phyloP scores from a whole-genome alignment of 179 eudicot genomes.

The Spinacia oleracea region DNA sequence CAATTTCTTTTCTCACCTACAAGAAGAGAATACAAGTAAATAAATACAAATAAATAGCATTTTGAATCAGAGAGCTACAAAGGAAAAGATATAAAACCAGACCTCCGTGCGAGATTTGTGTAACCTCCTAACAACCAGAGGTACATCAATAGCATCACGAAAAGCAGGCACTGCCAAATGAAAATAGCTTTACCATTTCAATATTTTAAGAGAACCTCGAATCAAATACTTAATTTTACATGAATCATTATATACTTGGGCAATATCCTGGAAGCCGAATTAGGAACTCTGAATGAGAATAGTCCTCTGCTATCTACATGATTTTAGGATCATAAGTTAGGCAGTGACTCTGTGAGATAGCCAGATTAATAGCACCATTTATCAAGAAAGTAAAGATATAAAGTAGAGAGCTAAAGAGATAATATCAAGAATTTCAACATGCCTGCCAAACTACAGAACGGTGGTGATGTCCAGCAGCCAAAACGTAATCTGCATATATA shows the following conservation, averaged over 20 bases:
- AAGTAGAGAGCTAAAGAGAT: not conserved
- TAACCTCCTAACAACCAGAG: slow-evolving; percentile 91
- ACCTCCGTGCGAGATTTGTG: slow-evolving; percentile 93
- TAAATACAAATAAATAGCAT: slow-evolving; percentile 10
- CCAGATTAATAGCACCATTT: not conserved
- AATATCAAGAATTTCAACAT: not conserved
- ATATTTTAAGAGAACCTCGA: not conserved
- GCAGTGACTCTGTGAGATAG: not conserved
- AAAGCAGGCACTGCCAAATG: slow-evolving; percentile 89
- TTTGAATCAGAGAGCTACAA: slow-evolving; percentile 1
- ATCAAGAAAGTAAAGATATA: not conserved
- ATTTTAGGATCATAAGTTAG: slow-evolving; percentile 8
- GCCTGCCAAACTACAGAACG: slow-evolving; percentile 99
- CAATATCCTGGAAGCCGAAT: slow-evolving; percentile 99
- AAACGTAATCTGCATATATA: slow-evolving; percentile 95
- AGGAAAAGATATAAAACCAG: slow-evolving; percentile 17
- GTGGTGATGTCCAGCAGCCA: slow-evolving; percentile 93
- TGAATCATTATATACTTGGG: slow-evolving; percentile 62
- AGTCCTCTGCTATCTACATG: slow-evolving; percentile 93
- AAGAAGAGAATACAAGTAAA: slow-evolving; percentile 1
- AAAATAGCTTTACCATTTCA: slow-evolving; percentile 8
- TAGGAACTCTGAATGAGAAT: slow-evolving; percentile 93
- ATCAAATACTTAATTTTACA: not conserved
- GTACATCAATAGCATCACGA: slow-evolving; percentile 92
- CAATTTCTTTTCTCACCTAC: slow-evolving; percentile 79